Evolutionary conservation across 1,284 basidiomycete species (phyloP).

Genomic region (Coniophora puteana): DNA sequence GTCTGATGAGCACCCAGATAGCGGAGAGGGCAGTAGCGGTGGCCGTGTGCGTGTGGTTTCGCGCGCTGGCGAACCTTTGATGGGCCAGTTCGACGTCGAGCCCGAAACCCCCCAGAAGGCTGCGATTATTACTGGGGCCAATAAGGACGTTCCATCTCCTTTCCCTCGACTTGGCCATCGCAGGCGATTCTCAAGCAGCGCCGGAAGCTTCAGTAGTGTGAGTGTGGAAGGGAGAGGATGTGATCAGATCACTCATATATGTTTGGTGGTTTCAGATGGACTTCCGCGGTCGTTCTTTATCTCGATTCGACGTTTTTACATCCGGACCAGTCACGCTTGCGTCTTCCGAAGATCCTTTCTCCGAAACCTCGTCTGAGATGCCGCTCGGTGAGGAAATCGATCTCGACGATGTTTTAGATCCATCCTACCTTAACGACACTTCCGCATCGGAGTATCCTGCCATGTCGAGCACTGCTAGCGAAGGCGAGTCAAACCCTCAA

Average conservation of each 20-base stretch:
- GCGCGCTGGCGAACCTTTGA: slow-evolving; percentile 39
- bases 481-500: slow-evolving; percentile 28
- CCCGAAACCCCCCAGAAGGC: slow-evolving; percentile 32
- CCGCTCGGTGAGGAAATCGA: slow-evolving; percentile 53
- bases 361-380: slow-evolving; percentile 29
- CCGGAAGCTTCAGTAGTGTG: slow-evolving; percentile 34
- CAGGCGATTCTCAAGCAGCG: slow-evolving; percentile 29
- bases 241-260: slow-evolving; percentile 6
- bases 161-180: slow-evolving; percentile 48
- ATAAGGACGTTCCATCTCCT: slow-evolving; percentile 58
- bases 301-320: slow-evolving; percentile 28
- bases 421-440: slow-evolving; percentile 62
- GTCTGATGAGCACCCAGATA: slow-evolving; percentile 37
- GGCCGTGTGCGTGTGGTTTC: slow-evolving; percentile 21
- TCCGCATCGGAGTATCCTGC: slow-evolving; percentile 38
- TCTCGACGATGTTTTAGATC: slow-evolving; percentile 78
- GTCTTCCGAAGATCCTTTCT: slow-evolving; percentile 32
- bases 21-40: slow-evolving; percentile 24
- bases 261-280: slow-evolving; percentile 22
- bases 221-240: slow-evolving; percentile 16
- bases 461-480: slow-evolving; percentile 26
- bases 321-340: slow-evolving; percentile 17
- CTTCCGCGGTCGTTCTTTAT: slow-evolving; percentile 33
- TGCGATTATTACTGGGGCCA: slow-evolving; percentile 57
- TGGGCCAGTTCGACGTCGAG: slow-evolving; percentile 49